Conservation (phyloP, 176 grass and related monocot genomes). For the Oryza rufipogon region DNA sequence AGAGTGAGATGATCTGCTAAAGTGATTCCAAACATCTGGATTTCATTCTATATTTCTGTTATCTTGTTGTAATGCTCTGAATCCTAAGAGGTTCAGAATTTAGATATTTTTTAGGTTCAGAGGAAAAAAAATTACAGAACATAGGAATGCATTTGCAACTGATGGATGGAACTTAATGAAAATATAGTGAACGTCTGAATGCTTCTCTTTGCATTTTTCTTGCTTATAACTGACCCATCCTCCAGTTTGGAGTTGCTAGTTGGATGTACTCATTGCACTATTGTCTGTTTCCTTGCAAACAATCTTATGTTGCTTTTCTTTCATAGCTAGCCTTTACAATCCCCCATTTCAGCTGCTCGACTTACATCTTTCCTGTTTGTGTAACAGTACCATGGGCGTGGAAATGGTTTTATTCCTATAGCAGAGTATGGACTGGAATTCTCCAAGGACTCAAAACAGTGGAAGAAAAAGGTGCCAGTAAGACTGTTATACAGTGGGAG, state of each 20-base stretch:
- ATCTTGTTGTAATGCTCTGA: background rate
- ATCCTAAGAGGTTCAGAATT: background rate
- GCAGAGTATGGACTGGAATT: constrained; percentile 89
- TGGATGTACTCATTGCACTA: background rate
- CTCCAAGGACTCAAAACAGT: constrained; percentile 55
- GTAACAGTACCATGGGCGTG: constrained; percentile 61
- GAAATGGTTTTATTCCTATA: constrained; percentile 91
- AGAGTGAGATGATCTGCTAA: background rate
- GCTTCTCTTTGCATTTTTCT: background rate
- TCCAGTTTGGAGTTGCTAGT: background rate
- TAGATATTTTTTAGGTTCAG: constrained; percentile 9
- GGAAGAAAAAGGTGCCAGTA: constrained; percentile 69
- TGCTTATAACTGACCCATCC: background rate
- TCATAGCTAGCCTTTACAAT: background rate
- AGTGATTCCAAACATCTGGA: background rate
- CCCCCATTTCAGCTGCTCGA: constrained; percentile 9
- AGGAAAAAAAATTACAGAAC: background rate
- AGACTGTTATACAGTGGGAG: constrained; percentile 81
- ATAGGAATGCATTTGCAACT: background rate
- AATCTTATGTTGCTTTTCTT: background rate
- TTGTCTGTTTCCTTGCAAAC: background rate
- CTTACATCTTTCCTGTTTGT: constrained; percentile 15
- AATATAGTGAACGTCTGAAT: background rate
- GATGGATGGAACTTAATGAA: background rate
- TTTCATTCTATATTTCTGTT: background rate